A percentile compares a stretch with the other conserved stretches of the same genome.
These are phyloP conservation scores for Hypsizygus marmoreus DNA, from an alignment of 768 basidiomycete species.

Conservation along the genomic window DNA sequence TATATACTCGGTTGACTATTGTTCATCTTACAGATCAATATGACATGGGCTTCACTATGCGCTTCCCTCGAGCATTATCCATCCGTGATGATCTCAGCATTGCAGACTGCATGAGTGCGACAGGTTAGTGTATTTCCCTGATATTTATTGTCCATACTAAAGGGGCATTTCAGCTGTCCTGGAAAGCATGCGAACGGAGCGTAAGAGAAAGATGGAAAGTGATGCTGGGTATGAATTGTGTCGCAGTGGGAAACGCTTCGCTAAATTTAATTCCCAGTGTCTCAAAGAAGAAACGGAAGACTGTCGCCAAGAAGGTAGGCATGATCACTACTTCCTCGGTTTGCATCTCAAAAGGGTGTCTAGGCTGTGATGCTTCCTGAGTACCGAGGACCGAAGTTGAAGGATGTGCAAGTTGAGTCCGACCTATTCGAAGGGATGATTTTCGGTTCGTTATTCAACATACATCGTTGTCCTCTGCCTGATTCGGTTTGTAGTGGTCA, in stretches of 20 bases:
- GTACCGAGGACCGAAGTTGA: conserved; percentile 65
- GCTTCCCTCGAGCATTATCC: conserved; percentile 84
- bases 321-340: background rate
- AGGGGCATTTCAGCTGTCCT: conserved; percentile 46
- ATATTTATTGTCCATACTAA: background rate
- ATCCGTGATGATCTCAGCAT: conserved; percentile 80
- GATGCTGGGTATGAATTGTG: conserved; percentile 46
- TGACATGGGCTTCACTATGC: conserved; percentile 85
- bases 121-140: conserved; percentile 41
- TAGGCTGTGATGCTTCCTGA: conserved; percentile 65
- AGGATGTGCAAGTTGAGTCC: conserved; percentile 58
- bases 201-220: conserved; percentile 75
- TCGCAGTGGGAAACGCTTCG: background rate
- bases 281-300: conserved; percentile 62
- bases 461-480: conserved; percentile 2
- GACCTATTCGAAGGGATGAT: conserved; percentile 73
- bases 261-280: conserved; percentile 23
- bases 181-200: conserved; percentile 60
- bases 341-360: conserved; percentile 1
- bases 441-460: conserved; percentile 62
- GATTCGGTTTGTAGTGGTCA: conserved; percentile 54
- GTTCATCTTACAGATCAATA: conserved; percentile 64
- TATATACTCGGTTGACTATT: conserved; percentile 4
- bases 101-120: conserved; percentile 72
- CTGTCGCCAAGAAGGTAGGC: conserved; percentile 49